phyloP scores from a whole-genome alignment of 495 filamentous ascomycete species.

The Penicillium pulvis region DNA sequence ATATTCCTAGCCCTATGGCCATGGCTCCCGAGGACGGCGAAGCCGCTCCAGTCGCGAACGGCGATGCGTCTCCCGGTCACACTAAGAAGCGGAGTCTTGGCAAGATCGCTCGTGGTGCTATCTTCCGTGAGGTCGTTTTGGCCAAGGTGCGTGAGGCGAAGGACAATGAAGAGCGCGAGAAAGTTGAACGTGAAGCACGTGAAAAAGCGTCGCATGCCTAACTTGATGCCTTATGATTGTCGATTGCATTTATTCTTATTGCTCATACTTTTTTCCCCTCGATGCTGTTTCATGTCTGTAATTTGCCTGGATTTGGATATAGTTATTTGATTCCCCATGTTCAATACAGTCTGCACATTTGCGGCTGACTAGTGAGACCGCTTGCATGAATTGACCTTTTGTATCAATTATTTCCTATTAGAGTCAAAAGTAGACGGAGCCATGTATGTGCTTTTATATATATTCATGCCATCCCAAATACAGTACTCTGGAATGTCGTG shows the following conservation, averaged over 20 bases:
- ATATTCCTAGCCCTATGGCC: conserved; percentile 61
- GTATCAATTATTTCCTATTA: not conserved
- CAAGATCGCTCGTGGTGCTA: conserved; percentile 77
- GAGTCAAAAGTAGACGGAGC: too few species aligned
- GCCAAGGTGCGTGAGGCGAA: conserved; percentile 96
- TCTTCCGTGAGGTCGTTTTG: conserved; percentile 96
- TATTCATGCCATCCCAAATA: too few species aligned
- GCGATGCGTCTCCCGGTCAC: conserved; percentile 18
- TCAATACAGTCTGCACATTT: conserved; percentile 22
- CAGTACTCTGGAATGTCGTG: too few species aligned
- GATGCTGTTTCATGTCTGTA: conserved; percentile 18
- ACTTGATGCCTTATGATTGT: conserved; percentile 2
- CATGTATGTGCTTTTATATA: too few species aligned
- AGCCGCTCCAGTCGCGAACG: conserved; percentile 6
- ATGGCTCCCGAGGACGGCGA: conserved; percentile 35
- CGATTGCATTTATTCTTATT: too few species aligned
- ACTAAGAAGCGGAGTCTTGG: conserved; percentile 67
- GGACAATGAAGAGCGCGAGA: conserved; percentile 74
- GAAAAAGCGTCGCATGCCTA: conserved; percentile 40
- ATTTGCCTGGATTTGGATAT: conserved; percentile 27
- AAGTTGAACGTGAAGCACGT: conserved; percentile 57
- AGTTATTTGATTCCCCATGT: conserved; percentile 34
- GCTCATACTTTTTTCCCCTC: conserved; percentile 3
- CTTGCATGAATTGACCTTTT: not conserved
- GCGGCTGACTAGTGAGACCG: not conserved